These are phyloP conservation scores for Aspergillus fumigatus DNA, from an alignment of 2,329 filamentous ascomycete genomes.

Conservation along the genomic window DNA sequence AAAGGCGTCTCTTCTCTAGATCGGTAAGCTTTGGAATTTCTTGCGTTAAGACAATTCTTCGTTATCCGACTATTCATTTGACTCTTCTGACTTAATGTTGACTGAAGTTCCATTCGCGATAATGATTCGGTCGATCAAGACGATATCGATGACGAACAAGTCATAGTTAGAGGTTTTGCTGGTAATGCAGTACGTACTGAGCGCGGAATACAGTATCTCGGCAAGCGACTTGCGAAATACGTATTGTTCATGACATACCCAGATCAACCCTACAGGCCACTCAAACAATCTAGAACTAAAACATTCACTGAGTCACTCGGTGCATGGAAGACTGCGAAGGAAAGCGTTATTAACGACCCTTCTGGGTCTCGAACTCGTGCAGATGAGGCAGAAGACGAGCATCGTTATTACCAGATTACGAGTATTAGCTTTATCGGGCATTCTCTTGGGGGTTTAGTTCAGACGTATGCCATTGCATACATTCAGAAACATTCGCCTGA, in stretches of 20 bases:
- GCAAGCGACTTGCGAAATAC: conserved; percentile 88
- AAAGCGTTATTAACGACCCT: conserved; percentile 29
- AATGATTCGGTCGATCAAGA: conserved; percentile 32
- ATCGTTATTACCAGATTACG: conserved; percentile 71
- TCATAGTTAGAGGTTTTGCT: conserved; percentile 83
- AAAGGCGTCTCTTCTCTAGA: background rate
- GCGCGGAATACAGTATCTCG: conserved; percentile 92
- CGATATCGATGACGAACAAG: conserved; percentile 56
- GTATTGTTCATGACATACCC: conserved; percentile 87
- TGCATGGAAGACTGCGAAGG: conserved; percentile 29
- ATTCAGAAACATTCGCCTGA: conserved; percentile 92
- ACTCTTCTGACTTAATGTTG: background rate
- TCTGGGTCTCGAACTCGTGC: conserved; percentile 36
- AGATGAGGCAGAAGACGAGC: conserved; percentile 40
- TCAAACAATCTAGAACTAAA: conserved; percentile 50
- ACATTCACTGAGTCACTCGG: conserved; percentile 47
- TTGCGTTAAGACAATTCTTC: background rate
- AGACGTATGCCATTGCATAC: conserved; percentile 93
- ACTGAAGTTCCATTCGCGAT: conserved; percentile 13
- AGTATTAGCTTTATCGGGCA: conserved; percentile 95
- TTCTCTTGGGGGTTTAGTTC: conserved; percentile 82
- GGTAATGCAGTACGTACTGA: conserved; percentile 91
- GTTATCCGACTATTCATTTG: background rate
- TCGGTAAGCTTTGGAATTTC: conserved; percentile 4
- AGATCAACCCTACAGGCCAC: conserved; percentile 80